phyloP scores from a whole-genome alignment of 306 rosid species.

The Parietaria judaica region DNA sequence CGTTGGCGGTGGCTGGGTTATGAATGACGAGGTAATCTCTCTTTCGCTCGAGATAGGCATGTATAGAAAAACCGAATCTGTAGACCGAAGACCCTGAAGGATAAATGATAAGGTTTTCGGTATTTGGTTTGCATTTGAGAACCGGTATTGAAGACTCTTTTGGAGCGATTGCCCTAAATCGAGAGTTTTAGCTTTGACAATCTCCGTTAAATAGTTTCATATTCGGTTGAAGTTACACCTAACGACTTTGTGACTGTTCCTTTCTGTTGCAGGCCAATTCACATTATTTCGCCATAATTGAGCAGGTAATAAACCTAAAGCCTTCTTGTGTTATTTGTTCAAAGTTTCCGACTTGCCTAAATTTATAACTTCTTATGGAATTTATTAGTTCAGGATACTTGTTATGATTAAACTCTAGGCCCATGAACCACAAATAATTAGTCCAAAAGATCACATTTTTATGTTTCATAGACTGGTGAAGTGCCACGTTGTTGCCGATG shows the following conservation, averaged over 20 bases:
- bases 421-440: too few species aligned
- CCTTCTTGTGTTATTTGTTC: slow-evolving; percentile 15
- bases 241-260: not conserved
- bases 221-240: slow-evolving; percentile 1
- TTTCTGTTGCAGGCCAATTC: slow-evolving; percentile 87
- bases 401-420: too few species aligned
- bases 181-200: too few species aligned
- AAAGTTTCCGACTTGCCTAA: slow-evolving; percentile 1
- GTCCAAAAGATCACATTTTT: too few species aligned
- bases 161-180: too few species aligned
- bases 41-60: not conserved
- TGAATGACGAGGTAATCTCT: slow-evolving; percentile 88
- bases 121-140: too few species aligned
- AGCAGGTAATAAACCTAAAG: slow-evolving; percentile 73
- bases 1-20: slow-evolving; percentile 99
- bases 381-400: too few species aligned
- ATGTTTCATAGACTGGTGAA: too few species aligned
- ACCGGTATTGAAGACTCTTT: too few species aligned
- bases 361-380: not conserved
- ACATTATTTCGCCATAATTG: slow-evolving; percentile 83
- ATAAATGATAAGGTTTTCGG: too few species aligned
- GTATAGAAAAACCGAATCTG: not conserved
- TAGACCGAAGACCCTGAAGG: too few species aligned
- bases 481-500: slow-evolving; percentile 2
- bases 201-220: too few species aligned